These are phyloP conservation scores for Venturia pyrina DNA, from an alignment of 2,329 filamentous ascomycete species.

Conservation along the genomic window DNA sequence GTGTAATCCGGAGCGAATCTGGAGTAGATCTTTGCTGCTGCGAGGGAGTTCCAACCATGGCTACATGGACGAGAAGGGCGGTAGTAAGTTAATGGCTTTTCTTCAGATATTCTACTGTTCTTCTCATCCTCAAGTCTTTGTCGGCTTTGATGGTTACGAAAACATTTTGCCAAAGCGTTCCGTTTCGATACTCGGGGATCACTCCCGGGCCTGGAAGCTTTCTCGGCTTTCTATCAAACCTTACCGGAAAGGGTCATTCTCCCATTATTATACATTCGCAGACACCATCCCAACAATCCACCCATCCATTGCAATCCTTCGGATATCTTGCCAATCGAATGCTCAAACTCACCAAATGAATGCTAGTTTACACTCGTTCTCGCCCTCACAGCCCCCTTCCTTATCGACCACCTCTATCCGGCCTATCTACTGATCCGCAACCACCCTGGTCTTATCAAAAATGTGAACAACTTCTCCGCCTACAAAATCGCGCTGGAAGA, in stretches of 20 bases:
- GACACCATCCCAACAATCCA: background rate
- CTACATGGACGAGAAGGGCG: background rate
- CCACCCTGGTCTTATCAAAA: conserved; percentile 17
- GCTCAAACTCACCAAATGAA: background rate
- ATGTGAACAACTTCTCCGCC: conserved; percentile 19
- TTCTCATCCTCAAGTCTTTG: background rate
- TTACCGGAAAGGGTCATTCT: too few relatives aligned
- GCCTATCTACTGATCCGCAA: conserved; percentile 18
- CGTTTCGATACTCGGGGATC: too few relatives aligned
- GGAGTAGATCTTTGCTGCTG: background rate
- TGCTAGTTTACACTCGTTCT: conserved; percentile 10
- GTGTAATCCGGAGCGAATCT: too few relatives aligned
- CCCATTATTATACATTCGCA: background rate
- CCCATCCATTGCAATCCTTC: too few relatives aligned
- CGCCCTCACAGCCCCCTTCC: conserved; percentile 17
- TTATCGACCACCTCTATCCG: conserved; percentile 21
- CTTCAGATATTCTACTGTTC: background rate
- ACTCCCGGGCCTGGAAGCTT: too few relatives aligned
- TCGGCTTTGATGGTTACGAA: background rate
- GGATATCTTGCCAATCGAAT: background rate
- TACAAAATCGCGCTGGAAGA: conserved; percentile 26
- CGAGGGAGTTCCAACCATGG: background rate
- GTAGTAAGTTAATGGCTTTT: background rate
- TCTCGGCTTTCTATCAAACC: too few relatives aligned
- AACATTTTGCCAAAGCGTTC: too few relatives aligned